These are phyloP conservation scores for Boletus edulis DNA, from an alignment of 768 basidiomycete species.

Conservation along the genomic window DNA sequence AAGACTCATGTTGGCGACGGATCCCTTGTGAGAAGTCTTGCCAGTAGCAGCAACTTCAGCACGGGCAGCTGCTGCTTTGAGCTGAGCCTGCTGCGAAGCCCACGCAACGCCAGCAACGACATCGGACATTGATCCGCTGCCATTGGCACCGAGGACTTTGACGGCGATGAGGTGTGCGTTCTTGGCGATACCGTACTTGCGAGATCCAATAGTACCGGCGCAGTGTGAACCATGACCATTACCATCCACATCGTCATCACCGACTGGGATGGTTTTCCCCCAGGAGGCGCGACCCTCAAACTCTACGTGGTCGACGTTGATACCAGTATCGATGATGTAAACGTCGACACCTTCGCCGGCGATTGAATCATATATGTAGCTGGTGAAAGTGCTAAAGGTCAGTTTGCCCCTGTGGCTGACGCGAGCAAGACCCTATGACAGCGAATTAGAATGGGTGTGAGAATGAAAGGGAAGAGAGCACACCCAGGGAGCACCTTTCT, in stretches of 20 bases:
- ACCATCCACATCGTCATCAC: conserved; percentile 84
- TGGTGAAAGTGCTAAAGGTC: conserved; percentile 76
- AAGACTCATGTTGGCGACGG: conserved; percentile 96
- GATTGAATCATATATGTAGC: conserved; percentile 65
- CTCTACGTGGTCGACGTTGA: conserved; percentile 81
- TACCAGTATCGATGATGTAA: conserved; percentile 85
- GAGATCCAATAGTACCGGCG: conserved; percentile 93
- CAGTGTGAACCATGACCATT: conserved; percentile 97
- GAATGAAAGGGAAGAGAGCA: conserved; percentile 18
- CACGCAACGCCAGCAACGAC: conserved; percentile 86
- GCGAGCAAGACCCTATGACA: conserved; percentile 83
- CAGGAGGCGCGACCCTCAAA: conserved; percentile 88
- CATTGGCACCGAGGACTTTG: conserved; percentile 93
- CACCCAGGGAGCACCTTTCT: conserved; percentile 86
- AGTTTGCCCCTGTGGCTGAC: conserved; percentile 84
- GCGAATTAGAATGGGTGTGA: conserved; percentile 11
- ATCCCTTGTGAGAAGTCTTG: conserved; percentile 85
- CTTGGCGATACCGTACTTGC: conserved; percentile 96
- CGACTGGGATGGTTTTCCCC: conserved; percentile 88
- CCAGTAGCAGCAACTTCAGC: conserved; percentile 71
- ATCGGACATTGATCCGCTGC: conserved; percentile 93
- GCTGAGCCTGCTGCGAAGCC: conserved; percentile 55
- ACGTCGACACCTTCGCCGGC: conserved; percentile 96
- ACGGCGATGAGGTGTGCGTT: conserved; percentile 84
- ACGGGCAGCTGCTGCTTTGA: conserved; percentile 58